Evolutionary conservation across 2,329 filamentous ascomycete species (phyloP).

Genomic region (Fusarium sambucinum): DNA sequence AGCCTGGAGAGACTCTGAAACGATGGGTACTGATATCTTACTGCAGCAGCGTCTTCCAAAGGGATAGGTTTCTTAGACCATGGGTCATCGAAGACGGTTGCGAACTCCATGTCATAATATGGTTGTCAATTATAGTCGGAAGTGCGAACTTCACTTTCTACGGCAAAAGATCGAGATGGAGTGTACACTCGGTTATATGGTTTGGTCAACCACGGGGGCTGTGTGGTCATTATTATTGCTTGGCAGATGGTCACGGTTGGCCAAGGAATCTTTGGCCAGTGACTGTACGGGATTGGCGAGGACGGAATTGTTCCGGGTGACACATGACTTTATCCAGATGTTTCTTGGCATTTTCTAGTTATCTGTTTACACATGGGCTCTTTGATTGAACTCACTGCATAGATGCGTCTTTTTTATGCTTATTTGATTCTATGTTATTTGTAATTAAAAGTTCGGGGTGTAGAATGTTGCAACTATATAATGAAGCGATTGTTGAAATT

Average conservation of each 20-base stretch:
- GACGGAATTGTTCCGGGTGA: background rate
- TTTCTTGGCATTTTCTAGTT: background rate
- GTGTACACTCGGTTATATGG: background rate
- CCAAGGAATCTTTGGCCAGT: background rate
- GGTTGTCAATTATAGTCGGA: background rate
- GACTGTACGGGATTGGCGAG: background rate
- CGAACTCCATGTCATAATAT: accelerated
- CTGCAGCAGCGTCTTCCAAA: background rate
- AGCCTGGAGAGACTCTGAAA: accelerated
- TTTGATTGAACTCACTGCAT: no score
- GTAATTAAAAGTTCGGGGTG: no score
- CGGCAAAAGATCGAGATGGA: accelerated
- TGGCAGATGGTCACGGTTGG: background rate
- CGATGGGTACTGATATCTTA: background rate
- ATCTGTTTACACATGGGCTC: background rate
- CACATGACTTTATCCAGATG: background rate
- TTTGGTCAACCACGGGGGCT: background rate
- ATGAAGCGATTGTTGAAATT: no score
- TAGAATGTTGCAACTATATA: no score
- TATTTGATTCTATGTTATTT: no score
- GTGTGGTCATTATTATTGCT: background rate
- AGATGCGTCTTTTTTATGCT: no score
- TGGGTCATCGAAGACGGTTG: background rate
- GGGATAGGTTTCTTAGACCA: background rate
- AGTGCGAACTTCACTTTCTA: accelerated